Base-by-base conservation (phyloP, 805 yeast species). In the Saccharomycopsis capsularis region DNA sequence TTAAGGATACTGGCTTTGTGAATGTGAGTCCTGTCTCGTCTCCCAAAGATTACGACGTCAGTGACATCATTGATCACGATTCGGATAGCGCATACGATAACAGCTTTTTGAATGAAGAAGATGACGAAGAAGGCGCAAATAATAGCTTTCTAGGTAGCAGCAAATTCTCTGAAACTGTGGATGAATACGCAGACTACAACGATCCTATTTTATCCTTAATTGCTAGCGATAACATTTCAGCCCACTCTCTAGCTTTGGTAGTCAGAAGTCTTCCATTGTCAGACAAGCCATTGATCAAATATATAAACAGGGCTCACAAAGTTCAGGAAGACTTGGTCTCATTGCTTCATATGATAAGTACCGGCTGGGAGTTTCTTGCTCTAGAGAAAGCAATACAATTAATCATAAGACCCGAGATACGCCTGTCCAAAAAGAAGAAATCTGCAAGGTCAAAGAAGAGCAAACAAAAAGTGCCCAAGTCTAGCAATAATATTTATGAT, bases 201-300 rank as follows among this genome's bases (percentile, higher is more conserved):
- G 56, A 53, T 19, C 55, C 56, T 21, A 37, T 53, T 11, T 29
- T 53, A 15, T 21, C 50, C 4, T 19, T 53, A 3, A 37, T 53
- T 19, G 23, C 54, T 6, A 23, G 37, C 3, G 56, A 53, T 2
- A 24, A 43, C 9, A 48, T 53, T 15, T 19, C 47, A 3, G 35
- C 51, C 7, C 34, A 40, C n/a, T 44, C 51, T 5, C 37, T 53
- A 11, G 48, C 43, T 5, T 22, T 48, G 11, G 54, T 47, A 16
- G 24, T 53, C 7, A 23, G 52, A 34, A 48, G 39, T 22, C 38
- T 53, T 18, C 56, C 56, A 11, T 34, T 53, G 3, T 42, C 50
- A 15, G 56, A 53, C 37, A 47, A 53, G 32, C 55, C 56, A 11
- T 32, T 53, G 16, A 39, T 53, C 36, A 53, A 51, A 32, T 53